Base-by-base conservation (phyloP, 805 yeast genomes). In the Starmerella ratchasimensis region DNA sequence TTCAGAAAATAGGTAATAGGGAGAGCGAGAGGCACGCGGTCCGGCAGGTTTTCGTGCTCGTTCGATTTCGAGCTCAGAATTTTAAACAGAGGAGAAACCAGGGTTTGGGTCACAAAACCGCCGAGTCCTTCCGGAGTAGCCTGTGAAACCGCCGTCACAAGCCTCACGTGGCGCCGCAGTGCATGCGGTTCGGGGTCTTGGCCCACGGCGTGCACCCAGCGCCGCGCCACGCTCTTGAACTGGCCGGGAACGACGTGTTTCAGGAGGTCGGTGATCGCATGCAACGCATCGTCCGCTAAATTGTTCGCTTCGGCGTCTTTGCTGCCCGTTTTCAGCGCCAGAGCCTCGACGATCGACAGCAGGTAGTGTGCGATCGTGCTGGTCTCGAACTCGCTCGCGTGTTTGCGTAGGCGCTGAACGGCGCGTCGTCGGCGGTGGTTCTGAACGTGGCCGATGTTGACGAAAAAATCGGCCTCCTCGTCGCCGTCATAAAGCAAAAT, bases 371-470 rank as follows among this genome's bases (percentile, higher is more conserved):
- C 68, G 37, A 88, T 71, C 47, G 74, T 76, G 26, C 62, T 59
- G 19, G 71, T 33, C 15, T 32, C 44, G 1, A 48, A 29, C 31
- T 37, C 34, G 2, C 25, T 71, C 0, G 70, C 57, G 5, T 86
- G 56, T 6, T 43, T 40, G 2, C 49, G 50, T 21, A 86, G 58
- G 41, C 80, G 68, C 50, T 73, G 69, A 17, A 88, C 66, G 0
- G 97, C 94, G 50, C 84, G 69, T 56, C 80, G 84, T 49, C 95
- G 77, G 60, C 93, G 72, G 52, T 78, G 83, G 8, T 78, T 50
- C 60, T 88, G 98, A 26, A 88, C 74, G 56, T 88, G 95, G 42
- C 68, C 69, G 33, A 90, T 66, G 49, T 84, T 83, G 30, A 61
- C 55, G 58, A 82, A 82, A 53, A 82, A 80, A 56, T 82, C 76